Base-by-base conservation (phyloP, 768 basidiomycete genomes). In the Roridomyces roridus region DNA sequence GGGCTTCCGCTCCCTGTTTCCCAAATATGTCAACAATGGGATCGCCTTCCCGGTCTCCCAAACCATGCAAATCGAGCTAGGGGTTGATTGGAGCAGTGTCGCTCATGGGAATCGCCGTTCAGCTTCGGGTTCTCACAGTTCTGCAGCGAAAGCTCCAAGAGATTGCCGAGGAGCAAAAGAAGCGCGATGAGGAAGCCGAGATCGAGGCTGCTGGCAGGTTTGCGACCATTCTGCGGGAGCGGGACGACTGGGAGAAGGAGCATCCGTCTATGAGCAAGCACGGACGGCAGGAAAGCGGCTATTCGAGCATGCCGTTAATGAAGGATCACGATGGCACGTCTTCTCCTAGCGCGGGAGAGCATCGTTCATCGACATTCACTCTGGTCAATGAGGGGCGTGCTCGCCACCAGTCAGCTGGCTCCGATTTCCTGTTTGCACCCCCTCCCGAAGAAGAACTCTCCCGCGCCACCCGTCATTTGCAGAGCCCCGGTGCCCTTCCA, bases 11-110 rank as follows among this genome's bases (percentile, higher is more conserved):
- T 66, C 76, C 5, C 74, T 98, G 25, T 98, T 95, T 72, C 86
- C 91, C 10, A 91, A 90, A 65, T 94, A 87, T 63, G 74, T 80
- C 20, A 72, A 76, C 48, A 81, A 86, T 65, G 78, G 82, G 57
- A 91, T 91, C 55, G 74, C 82, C 46, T 96, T 91, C 68, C 93
- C 94, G 26, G 85, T 96, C 48, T 83, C 90, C 5, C 94, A 95
- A 68, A 87, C 87, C 8, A 96, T 96, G 93, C 82, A 92, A 68
- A 94, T 98, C 55, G 96, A 97, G 68, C 81, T 98, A n/a, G 26
- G 96, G 94, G 25, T 83, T 97, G 63, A 85, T 94, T 55, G 92
- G 80, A 40, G 93, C 94, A 3, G 78, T 96, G 36, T 80, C 91
- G 23, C 75, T 96, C 51, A 91, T 92, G 86, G 93, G 94, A 39